Evolutionary conservation across 805 yeast genomes (phyloP).

Genomic region (Saccharomycopsis selenospora): DNA sequence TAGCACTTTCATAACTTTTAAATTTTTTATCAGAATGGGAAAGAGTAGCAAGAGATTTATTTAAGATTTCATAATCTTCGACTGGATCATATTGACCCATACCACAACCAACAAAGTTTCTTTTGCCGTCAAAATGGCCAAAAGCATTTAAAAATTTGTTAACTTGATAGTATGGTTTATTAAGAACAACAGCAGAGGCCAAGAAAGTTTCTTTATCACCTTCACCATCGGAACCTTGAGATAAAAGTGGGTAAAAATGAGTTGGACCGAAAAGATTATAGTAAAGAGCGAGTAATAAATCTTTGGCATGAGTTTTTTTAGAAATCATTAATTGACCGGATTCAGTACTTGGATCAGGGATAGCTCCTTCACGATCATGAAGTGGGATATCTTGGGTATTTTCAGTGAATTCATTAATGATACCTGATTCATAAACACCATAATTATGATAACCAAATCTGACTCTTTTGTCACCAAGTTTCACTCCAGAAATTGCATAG

Average conservation of each 20-base stretch:
- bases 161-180: conserved; percentile 53
- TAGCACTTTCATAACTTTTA: conserved; percentile 12
- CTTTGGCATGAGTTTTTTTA: conserved; percentile 46
- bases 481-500: conserved; percentile 47
- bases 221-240: conserved; percentile 49
- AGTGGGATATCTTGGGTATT: conserved; percentile 32
- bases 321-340: conserved; percentile 58
- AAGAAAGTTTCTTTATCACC: conserved; percentile 58
- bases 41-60: conserved; percentile 23
- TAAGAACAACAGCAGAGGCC: conserved; percentile 51
- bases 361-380: conserved; percentile 54
- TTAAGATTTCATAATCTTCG: conserved; percentile 37
- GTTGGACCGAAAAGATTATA: conserved; percentile 56
- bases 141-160: conserved; percentile 49
- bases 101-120: conserved; percentile 35
- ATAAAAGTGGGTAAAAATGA: conserved; percentile 49
- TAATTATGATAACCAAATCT: conserved; percentile 35
- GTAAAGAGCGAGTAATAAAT: conserved; percentile 48
- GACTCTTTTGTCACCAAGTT: conserved; percentile 30
- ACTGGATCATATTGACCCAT: conserved; percentile 53
- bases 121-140: conserved; percentile 37
- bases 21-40: neutral
- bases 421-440: conserved; percentile 30
- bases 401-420: conserved; percentile 14
- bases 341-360: conserved; percentile 57